Conservation (phyloP, 2,329 filamentous ascomycete genomes). For the Furcasterigmium furcatum region DNA sequence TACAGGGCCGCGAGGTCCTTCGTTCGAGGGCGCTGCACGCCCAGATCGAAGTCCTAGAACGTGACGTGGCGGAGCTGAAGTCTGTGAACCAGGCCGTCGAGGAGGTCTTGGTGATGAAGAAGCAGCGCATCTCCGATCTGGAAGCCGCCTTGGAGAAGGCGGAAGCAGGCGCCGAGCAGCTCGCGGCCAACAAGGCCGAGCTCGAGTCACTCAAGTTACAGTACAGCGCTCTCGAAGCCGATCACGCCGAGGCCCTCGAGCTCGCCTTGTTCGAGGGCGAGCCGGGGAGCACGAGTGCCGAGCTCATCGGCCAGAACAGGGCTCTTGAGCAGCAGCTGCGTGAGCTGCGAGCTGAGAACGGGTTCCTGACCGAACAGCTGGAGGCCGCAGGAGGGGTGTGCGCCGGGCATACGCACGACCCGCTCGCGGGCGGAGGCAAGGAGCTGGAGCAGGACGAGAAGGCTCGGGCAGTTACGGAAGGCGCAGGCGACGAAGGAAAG, state of each 20-base stretch:
- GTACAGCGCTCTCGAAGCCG: neutral
- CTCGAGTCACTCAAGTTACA: neutral
- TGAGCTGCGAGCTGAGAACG: neutral
- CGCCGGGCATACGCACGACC: neutral
- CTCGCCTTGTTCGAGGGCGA: neutral
- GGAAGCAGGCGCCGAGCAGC: neutral
- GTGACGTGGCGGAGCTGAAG: neutral
- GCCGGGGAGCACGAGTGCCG: neutral
- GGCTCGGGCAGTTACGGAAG: too few relatives aligned
- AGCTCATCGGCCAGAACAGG: neutral
- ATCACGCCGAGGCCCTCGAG: neutral
- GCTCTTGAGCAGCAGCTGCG: neutral
- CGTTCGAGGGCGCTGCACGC: neutral
- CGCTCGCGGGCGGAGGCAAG: neutral
- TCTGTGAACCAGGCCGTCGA: neutral
- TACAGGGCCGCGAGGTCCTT: neutral
- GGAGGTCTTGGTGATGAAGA: neutral
- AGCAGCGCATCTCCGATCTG: neutral
- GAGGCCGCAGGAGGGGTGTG: neutral
- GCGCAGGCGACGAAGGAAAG: neutral
- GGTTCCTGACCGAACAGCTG: neutral
- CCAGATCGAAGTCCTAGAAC: neutral
- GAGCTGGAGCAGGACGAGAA: too few relatives aligned
- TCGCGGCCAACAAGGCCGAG: neutral
- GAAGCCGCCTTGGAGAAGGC: neutral